Evolutionary conservation across 2,329 filamentous ascomycete species (phyloP).

Genomic region (Colletotrichum graminicola): DNA sequence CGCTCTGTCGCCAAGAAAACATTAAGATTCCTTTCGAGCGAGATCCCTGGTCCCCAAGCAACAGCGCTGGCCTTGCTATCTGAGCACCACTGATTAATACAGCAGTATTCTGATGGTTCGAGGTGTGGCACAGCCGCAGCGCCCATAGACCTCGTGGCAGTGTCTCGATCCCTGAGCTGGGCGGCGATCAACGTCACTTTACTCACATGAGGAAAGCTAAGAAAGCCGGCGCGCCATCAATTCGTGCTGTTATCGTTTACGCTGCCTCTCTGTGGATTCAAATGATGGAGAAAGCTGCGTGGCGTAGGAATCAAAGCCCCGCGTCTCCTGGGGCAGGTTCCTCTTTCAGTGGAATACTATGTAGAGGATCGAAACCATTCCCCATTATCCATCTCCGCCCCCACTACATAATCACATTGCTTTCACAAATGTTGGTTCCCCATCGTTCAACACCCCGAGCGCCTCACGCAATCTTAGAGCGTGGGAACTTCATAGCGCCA

Average conservation of each 20-base stretch:
- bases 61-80: no score
- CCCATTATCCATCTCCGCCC: neutral
- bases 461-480: slow-evolving; percentile 15
- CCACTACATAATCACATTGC: neutral
- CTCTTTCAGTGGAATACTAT: no score
- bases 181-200: no score
- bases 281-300: no score
- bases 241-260: neutral
- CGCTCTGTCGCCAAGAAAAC: neutral
- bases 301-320: neutral
- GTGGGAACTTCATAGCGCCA: slow-evolving; percentile 5
- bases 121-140: neutral
- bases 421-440: neutral
- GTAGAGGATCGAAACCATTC: neutral
- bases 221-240: no score
- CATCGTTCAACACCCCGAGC: neutral
- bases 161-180: no score
- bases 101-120: neutral
- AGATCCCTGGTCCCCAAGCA: neutral
- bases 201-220: no score
- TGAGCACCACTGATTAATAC: neutral
- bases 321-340: neutral
- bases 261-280: neutral
- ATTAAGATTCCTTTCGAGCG: neutral
- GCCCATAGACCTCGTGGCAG: no score